Evolutionary conservation across 192 early-diverging fungal genomes (phyloP).

Genomic region (Coemansia sp.): DNA sequence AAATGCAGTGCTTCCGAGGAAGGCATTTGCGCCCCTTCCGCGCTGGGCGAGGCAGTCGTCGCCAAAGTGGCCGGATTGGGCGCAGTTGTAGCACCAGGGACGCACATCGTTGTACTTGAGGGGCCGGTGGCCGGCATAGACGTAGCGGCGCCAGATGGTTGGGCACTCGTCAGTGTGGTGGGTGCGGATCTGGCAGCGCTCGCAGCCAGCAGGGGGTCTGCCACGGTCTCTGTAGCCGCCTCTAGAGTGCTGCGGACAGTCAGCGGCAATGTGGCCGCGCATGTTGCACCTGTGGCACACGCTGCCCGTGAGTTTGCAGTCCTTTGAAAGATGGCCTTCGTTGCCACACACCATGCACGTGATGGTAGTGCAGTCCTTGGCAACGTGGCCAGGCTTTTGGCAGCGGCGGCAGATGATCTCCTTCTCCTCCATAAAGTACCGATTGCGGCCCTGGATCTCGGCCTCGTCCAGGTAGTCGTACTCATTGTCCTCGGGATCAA

Average conservation of each 20-base stretch:
- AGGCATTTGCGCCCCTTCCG: slow-evolving; percentile 14
- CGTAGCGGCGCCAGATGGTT: slow-evolving; percentile 50
- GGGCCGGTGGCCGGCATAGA: slow-evolving; percentile 15
- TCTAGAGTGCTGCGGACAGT: slow-evolving; percentile 30
- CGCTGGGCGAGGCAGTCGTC: slow-evolving; percentile 30
- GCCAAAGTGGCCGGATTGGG: slow-evolving; percentile 39
- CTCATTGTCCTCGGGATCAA: slow-evolving; percentile 21
- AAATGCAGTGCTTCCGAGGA: slow-evolving; percentile 32
- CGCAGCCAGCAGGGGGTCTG: slow-evolving; percentile 7
- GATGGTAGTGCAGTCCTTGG: slow-evolving; percentile 42
- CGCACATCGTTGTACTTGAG: slow-evolving; percentile 23
- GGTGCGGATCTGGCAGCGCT: slow-evolving; percentile 20
- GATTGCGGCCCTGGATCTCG: slow-evolving; percentile 49
- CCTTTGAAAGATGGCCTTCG: slow-evolving; percentile 33
- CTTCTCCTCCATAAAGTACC: slow-evolving; percentile 55
- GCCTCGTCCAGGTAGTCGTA: slow-evolving; percentile 53
- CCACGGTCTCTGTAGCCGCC: background rate
- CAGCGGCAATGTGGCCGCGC: slow-evolving; percentile 41
- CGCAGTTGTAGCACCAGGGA: slow-evolving; percentile 53
- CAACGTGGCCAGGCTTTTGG: slow-evolving; percentile 35
- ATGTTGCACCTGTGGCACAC: slow-evolving; percentile 52
- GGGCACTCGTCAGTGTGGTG: slow-evolving; percentile 51
- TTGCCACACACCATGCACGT: slow-evolving; percentile 42
- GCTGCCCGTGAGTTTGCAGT: slow-evolving; percentile 40
- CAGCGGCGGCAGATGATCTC: slow-evolving; percentile 41